These are phyloP conservation scores for Alliaria petiolata DNA, from an alignment of 345 rosid genomes.

Conservation along the genomic window DNA sequence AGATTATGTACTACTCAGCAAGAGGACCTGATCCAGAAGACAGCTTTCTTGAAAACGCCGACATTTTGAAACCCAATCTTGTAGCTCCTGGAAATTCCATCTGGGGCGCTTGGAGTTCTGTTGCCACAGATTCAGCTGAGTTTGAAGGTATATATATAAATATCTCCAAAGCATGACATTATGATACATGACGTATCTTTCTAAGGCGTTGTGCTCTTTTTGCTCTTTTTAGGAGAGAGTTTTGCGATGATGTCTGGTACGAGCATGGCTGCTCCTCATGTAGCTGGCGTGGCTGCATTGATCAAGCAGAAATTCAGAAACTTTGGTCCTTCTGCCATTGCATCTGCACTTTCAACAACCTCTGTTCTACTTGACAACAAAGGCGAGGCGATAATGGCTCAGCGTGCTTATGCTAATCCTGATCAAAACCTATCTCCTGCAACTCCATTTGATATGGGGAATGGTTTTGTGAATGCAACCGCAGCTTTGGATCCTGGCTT, in stretches of 20 bases:
- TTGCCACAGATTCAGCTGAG: slow-evolving; percentile 80
- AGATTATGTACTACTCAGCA: slow-evolving; percentile 87
- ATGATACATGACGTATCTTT: no score
- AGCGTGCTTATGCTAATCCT: slow-evolving; percentile 81
- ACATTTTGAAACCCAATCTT: slow-evolving; percentile 83
- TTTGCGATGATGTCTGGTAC: slow-evolving; percentile 98
- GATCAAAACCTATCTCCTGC: slow-evolving; percentile 80
- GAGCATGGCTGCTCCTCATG: slow-evolving; percentile 99
- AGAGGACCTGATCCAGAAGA: slow-evolving; percentile 98
- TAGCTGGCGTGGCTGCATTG: slow-evolving; percentile 91
- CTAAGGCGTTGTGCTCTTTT: not conserved
- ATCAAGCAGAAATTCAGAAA: slow-evolving; percentile 71
- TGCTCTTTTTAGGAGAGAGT: slow-evolving; percentile 55
- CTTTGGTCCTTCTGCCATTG: slow-evolving; percentile 84
- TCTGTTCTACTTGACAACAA: slow-evolving; percentile 55
- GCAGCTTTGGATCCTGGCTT: slow-evolving; percentile 89
- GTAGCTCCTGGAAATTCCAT: slow-evolving; percentile 89
- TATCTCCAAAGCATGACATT: not conserved
- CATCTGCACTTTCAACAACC: slow-evolving; percentile 88
- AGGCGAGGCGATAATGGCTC: slow-evolving; percentile 87
- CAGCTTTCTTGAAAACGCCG: slow-evolving; percentile 60
- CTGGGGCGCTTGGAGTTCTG: slow-evolving; percentile 99
- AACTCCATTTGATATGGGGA: slow-evolving; percentile 95
- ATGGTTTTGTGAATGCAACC: slow-evolving; percentile 89
- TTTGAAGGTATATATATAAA: slow-evolving; percentile 62